Base-by-base conservation (phyloP, 768 basidiomycete species). In the Tulasnella sp. region DNA sequence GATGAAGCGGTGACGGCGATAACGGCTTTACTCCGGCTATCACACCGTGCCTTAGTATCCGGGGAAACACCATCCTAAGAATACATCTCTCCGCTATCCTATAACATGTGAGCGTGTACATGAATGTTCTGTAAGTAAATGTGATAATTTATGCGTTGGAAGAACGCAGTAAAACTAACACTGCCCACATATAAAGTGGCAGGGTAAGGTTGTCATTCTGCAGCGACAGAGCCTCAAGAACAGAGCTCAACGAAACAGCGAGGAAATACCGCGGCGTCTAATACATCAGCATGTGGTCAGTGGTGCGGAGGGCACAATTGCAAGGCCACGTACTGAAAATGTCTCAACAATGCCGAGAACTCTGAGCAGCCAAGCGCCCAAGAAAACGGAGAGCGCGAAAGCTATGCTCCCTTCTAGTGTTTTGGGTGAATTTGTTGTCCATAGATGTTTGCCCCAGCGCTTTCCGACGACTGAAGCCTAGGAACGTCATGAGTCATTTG, bases 201-300 rank as follows among this genome's bases (percentile, higher is more conserved):
- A 99, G 73, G 39, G 88, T 90, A 62, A 99, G 74, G 70, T 99
- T 99, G 71, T 99, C 96, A 70, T 98, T 98, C 71, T 99, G 96
- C 66, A 84, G 84, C 17, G 89, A 90, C 57, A 92, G 69, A 14
- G 91, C 96, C 71, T 99, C 96, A 62, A 98, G 75, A 40, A 88
- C 67, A 2, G 82, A 81, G 3, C 86, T 75, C 39, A 86, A 66
- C n/a, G 70, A 68, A 27, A 82, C 75, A 29, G 84, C 81, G 42
- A 75, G 63, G 12, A 75, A 68, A 68, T 93, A 98, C 23, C 82
- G 75, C 42, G 71, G 61, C 43, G 77, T 77, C 91, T 93, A 61
- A 51, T 2, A 31, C 14, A 27, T 21, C 42, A 19, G 14, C 12
- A 46, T 43, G 19, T 29, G 41, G 12, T 11, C 17, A 58, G 43